phyloP scores from a whole-genome alignment of 2,329 filamentous ascomycete genomes.

The Akanthomyces uredinophilus region DNA sequence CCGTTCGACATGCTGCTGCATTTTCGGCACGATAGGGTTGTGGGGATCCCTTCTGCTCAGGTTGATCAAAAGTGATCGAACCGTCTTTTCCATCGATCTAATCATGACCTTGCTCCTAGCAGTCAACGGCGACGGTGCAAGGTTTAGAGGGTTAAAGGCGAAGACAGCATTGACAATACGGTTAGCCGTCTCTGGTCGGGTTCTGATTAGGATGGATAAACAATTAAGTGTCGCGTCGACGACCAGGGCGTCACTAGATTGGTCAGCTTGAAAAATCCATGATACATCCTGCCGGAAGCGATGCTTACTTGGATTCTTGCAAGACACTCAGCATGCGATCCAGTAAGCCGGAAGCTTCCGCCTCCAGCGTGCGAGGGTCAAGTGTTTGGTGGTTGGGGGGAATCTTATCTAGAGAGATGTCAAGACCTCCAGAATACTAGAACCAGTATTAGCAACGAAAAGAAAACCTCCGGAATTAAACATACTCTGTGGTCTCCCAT shows the following conservation, averaged over 20 bases:
- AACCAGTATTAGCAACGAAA: conserved; percentile 20
- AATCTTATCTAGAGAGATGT: conserved; percentile 82
- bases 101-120: conserved; percentile 75
- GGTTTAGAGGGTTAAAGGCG: conserved; percentile 85
- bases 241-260: conserved; percentile 70
- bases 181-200: conserved; percentile 72
- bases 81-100: conserved; percentile 93
- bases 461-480: conserved; percentile 15
- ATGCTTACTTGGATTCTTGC: conserved; percentile 73
- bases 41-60: conserved; percentile 81
- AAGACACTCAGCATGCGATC: conserved; percentile 82
- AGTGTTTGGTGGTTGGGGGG: conserved; percentile 78
- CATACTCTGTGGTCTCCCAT: conserved; percentile 78
- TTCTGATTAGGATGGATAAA: conserved; percentile 75
- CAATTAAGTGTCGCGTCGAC: conserved; percentile 91
- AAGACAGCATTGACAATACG: conserved; percentile 82
- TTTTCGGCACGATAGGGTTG: conserved; percentile 67
- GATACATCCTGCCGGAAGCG: conserved; percentile 10
- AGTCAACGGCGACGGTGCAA: conserved; percentile 71
- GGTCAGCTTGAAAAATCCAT: conserved; percentile 18
- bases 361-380: conserved; percentile 75
- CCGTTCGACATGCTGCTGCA: conserved; percentile 83
- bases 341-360: conserved; percentile 84
- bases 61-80: conserved; percentile 76
- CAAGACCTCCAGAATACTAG: conserved; percentile 48